Percentiles rank a stretch among this genome's conserved stretches.
Conservation (phyloP, 2,329 filamentous ascomycete genomes). For the Alternaria novae-zelandiae region DNA sequence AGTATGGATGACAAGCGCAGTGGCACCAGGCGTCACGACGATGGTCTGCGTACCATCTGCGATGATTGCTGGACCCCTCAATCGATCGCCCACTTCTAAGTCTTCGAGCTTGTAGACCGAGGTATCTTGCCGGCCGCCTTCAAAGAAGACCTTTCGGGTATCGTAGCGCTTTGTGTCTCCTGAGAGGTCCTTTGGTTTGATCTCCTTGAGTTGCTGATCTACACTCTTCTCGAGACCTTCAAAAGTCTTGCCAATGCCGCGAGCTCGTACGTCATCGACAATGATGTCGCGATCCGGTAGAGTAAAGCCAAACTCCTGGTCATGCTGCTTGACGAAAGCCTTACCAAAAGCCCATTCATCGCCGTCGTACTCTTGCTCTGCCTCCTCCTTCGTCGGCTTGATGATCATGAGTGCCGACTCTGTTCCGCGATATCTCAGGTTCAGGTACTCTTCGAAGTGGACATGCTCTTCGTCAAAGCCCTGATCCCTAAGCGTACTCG, state of each 20-base stretch:
- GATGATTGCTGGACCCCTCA: slow-evolving; percentile 83
- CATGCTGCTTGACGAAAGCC: slow-evolving; percentile 85
- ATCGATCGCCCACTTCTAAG: slow-evolving; percentile 72
- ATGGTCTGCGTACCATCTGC: slow-evolving; percentile 92
- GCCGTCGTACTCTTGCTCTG: slow-evolving; percentile 63
- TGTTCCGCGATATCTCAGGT: slow-evolving; percentile 90
- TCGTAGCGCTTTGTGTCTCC: slow-evolving; percentile 69
- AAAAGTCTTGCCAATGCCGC: slow-evolving; percentile 89
- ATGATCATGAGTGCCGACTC: slow-evolving; percentile 91
- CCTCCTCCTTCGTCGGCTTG: slow-evolving; percentile 70
- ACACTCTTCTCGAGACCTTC: slow-evolving; percentile 80
- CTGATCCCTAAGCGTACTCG: slow-evolving; percentile 71
- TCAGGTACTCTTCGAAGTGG: slow-evolving; percentile 88
- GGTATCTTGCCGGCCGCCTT: slow-evolving; percentile 77
- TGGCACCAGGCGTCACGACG: slow-evolving; percentile 79
- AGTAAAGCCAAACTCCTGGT: slow-evolving; percentile 92
- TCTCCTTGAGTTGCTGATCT: slow-evolving; percentile 78
- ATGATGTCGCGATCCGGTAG: slow-evolving; percentile 85
- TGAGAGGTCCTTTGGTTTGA: slow-evolving; percentile 65
- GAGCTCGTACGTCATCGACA: slow-evolving; percentile 84
- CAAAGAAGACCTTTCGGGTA: slow-evolving; percentile 79
- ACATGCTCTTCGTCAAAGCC: slow-evolving; percentile 79
- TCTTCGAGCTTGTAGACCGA: slow-evolving; percentile 83
- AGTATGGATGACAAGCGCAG: slow-evolving; percentile 79
- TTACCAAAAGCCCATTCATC: slow-evolving; percentile 82